These are phyloP conservation scores for Cytospora piceae DNA, from an alignment of 2,329 filamentous ascomycete species.

Conservation along the genomic window DNA sequence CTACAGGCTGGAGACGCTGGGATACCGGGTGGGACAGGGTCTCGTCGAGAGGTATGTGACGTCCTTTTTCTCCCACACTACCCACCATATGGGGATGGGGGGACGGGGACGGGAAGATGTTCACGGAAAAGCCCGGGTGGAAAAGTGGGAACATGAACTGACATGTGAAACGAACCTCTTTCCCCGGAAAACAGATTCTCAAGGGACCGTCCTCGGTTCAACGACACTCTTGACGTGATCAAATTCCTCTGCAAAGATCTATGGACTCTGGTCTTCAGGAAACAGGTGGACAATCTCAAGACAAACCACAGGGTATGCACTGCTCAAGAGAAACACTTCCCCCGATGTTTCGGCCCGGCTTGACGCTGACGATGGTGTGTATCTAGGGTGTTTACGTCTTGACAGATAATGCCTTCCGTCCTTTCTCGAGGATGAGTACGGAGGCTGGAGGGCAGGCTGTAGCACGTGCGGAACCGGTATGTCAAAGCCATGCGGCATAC, in stretches of 20 bases:
- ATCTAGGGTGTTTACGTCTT: conserved; percentile 87
- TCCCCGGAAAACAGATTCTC: conserved; percentile 64
- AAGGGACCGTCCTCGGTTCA: conserved; percentile 82
- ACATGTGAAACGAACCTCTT: conserved; percentile 11
- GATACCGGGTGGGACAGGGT: conserved; percentile 90
- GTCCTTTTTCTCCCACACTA: background rate
- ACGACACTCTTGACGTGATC: conserved; percentile 91
- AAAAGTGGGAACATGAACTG: conserved; percentile 27
- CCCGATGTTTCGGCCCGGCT: background rate
- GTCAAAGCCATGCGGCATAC: conserved; percentile 38
- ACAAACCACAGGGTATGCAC: conserved; percentile 82
- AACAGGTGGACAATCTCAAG: conserved; percentile 98
- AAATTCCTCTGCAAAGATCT: conserved; percentile 99
- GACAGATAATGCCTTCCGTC: conserved; percentile 89
- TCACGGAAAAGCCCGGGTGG: conserved; percentile 17
- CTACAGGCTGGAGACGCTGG: conserved; percentile 79
- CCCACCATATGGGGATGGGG: background rate
- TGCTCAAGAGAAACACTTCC: conserved; percentile 32
- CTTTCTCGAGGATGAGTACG: conserved; percentile 87
- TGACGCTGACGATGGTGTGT: conserved; percentile 20
- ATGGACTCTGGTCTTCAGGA: conserved; percentile 91
- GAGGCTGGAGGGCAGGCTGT: conserved; percentile 75
- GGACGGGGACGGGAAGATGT: background rate
- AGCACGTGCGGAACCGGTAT: conserved; percentile 76
- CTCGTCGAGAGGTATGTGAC: conserved; percentile 78